phyloP scores from a whole-genome alignment of 768 basidiomycete species.

The Lactifluus volemus region DNA sequence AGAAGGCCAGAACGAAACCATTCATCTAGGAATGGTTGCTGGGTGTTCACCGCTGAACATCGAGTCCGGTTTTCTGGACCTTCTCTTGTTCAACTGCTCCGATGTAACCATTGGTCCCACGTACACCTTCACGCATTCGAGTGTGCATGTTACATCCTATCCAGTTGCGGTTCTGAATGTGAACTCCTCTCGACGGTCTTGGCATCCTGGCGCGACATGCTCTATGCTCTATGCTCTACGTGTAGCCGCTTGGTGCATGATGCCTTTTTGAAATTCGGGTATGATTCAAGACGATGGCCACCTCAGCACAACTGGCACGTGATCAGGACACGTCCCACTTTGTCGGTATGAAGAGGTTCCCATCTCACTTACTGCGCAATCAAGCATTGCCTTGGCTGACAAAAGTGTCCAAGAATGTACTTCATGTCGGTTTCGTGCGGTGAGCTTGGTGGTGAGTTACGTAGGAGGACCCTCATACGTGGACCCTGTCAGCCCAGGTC shows the following conservation, averaged over 20 bases:
- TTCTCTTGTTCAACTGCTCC: not conserved
- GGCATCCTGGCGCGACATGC: not conserved
- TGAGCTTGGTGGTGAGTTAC: not conserved
- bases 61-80: not conserved
- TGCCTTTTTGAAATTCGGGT: not conserved
- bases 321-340: not conserved
- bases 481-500: not conserved
- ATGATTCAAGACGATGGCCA: not conserved
- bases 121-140: not conserved
- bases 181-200: not conserved
- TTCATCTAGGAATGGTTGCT: not conserved
- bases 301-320: conserved; percentile 8
- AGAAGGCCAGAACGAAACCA: too few species aligned
- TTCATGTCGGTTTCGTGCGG: not conserved
- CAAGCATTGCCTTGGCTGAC: not conserved
- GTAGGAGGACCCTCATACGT: not conserved
- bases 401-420: not conserved
- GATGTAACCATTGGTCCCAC: not conserved
- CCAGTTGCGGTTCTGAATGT: conserved; percentile 6
- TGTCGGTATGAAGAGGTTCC: not conserved
- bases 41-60: not conserved
- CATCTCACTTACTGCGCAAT: conserved; percentile 8
- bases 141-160: not conserved
- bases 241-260: not conserved
- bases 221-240: not conserved